phyloP scores from a whole-genome alignment of 768 basidiomycete species.

The Dictyophora rubrovolvata region DNA sequence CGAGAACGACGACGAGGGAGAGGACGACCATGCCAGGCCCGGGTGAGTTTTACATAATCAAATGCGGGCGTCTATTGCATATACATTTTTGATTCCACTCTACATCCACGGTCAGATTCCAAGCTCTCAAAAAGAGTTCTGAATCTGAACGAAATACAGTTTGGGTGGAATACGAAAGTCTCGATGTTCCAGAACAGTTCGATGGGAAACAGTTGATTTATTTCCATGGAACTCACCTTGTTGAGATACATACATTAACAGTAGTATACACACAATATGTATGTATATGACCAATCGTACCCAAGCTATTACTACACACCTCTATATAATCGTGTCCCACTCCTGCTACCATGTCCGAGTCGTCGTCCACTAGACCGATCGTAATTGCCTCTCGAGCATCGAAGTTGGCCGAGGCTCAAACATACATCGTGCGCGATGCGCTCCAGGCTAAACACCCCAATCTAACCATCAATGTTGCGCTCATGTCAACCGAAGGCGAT shows the following conservation, averaged over 20 bases:
- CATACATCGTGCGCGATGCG: constrained; percentile 61
- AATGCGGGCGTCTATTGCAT: neutral
- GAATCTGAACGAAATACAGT: neutral
- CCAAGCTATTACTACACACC: neutral
- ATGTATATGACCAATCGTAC: neutral
- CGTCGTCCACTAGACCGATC: constrained; percentile 19
- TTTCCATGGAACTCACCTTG: neutral
- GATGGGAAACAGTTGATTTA: neutral
- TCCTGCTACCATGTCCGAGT: neutral
- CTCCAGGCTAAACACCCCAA: constrained; percentile 49
- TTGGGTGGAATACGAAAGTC: neutral
- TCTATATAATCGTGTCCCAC: neutral
- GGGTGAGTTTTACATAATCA: neutral
- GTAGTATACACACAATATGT: neutral
- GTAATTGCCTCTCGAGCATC: constrained; percentile 79
- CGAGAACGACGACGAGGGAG: neutral
- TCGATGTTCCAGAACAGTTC: neutral
- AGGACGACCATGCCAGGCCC: neutral
- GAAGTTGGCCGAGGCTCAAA: constrained; percentile 84
- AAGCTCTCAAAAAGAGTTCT: neutral
- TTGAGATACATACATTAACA: neutral
- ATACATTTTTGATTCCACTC: neutral
- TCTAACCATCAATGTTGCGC: constrained; percentile 38
- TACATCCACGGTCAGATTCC: neutral
- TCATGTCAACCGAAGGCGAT: constrained; percentile 72